Evolutionary conservation across 805 yeast genomes (phyloP), one percentile per base, ranked within the genome.

Genomic region (Wilhelminamyces savonicus): DNA sequence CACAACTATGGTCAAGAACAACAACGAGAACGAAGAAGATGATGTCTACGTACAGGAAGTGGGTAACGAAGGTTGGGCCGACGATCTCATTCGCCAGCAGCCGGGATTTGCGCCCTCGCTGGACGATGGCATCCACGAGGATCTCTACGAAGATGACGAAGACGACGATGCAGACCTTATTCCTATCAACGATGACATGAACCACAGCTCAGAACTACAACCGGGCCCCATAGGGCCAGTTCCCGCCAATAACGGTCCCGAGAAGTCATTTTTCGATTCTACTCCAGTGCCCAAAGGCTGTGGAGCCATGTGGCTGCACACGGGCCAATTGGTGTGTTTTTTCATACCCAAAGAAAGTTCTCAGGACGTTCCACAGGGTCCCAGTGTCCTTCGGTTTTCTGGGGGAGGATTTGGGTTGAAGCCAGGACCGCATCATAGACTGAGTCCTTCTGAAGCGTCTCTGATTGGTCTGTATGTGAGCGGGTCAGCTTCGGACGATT

Each of bases 201-300:
- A 12, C 9, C n/a, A 12, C 8, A 5, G n/a, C 5, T 10, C 11
- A 5, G 5, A 9, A 26, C 40, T 8, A 50, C 42, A 20, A 50
- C 40, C 12, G 13, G 30, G 14, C 24, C 26, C 15, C 35, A 29
- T 21, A 18, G 15, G 10, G 15, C 26, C 22, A n/a, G n/a, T n/a
- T n/a, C 23, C 31, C 44, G 15, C 19, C 43, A 16, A 29, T 39
- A 17, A 48, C 45, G n/a, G 21, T 22, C 43, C 39, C 24, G 31
- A 23, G 21, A 34, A 16, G 26, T 38, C 62, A 1, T 45, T 65
- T 4, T 71, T 77, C 45, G 94, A 85, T 48, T 78, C 85, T 23
- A 84, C 95, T 0, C 97, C 97, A 0, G 70, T 88, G 10, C 96
- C 97, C 0, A 87, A 84, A 48, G 92, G 87, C 7, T 88, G 95